phyloP scores from a whole-genome alignment of 106 monocot species.

The Dendrobium catenatum region DNA sequence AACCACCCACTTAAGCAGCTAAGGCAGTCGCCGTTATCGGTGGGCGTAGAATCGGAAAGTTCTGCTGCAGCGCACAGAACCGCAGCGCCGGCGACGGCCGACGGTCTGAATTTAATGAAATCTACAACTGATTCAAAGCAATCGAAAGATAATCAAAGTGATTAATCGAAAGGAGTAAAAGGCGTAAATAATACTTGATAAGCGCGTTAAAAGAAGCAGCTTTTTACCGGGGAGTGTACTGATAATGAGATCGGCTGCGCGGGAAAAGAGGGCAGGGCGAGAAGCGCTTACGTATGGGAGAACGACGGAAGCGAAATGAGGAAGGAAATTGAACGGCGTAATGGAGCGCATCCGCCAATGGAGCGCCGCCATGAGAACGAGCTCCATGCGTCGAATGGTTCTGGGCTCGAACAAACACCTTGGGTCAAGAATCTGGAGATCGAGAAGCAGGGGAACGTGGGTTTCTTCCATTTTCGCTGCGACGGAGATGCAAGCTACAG shows the following conservation, averaged over 20 bases:
- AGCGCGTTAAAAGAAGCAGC: neutral
- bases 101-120: slow-evolving; percentile 47
- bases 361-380: slow-evolving; percentile 57
- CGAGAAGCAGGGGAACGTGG: slow-evolving; percentile 43
- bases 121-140: slow-evolving; percentile 41
- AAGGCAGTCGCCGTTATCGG: slow-evolving; percentile 5
- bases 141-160: neutral
- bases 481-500: slow-evolving; percentile 74
- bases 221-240: slow-evolving; percentile 42
- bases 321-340: slow-evolving; percentile 75
- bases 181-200: neutral
- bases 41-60: slow-evolving; percentile 14
- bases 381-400: slow-evolving; percentile 67
- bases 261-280: slow-evolving; percentile 16
- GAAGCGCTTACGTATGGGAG: neutral
- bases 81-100: slow-evolving; percentile 51
- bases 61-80: slow-evolving; percentile 31
- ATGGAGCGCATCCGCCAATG: slow-evolving; percentile 65
- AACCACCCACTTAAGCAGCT: slow-evolving; percentile 15
- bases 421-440: slow-evolving; percentile 43
- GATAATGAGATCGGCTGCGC: slow-evolving; percentile 43
- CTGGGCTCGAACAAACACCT: slow-evolving; percentile 47
- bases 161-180: neutral
- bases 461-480: slow-evolving; percentile 92
- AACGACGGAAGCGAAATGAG: slow-evolving; percentile 18